Percentiles rank a stretch among this genome's conserved stretches.
Evolutionary conservation across 805 yeast genomes (phyloP).

Genomic region (Saccharomyces eubayanus): DNA sequence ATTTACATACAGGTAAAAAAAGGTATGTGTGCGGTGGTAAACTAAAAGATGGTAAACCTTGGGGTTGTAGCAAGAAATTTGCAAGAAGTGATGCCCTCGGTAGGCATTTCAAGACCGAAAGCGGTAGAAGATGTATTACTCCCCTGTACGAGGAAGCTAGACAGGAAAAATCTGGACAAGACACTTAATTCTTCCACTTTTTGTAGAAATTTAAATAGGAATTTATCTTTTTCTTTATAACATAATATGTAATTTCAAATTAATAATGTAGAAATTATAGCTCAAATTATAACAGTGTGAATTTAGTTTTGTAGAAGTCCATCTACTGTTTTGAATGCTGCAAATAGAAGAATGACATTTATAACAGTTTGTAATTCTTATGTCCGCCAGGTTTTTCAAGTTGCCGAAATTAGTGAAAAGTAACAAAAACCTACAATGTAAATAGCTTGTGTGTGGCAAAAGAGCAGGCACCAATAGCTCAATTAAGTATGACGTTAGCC

Average conservation of each 20-base stretch:
- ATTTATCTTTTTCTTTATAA: not conserved
- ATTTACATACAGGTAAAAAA: conserved; percentile 68
- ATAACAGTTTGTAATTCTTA: not conserved
- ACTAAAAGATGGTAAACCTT: conserved; percentile 46
- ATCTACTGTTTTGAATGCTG: not conserved
- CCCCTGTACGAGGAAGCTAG: conserved; percentile 57
- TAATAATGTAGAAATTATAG: not conserved
- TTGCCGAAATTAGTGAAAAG: not conserved
- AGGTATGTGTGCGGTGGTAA: conserved; percentile 63
- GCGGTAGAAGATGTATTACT: conserved; percentile 63
- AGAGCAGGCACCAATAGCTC: not conserved
- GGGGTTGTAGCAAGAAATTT: conserved; percentile 80
- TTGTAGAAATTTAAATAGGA: not conserved
- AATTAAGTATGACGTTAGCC: not conserved
- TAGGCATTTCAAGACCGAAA: conserved; percentile 71
- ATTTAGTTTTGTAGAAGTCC: not conserved
- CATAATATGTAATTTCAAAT: not conserved
- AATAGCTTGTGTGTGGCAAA: not conserved
- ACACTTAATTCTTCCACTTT: not conserved
- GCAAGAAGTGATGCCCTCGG: conserved; percentile 75
- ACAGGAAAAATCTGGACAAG: conserved; percentile 14
- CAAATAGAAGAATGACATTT: not conserved
- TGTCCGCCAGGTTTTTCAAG: not conserved
- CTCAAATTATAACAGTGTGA: not conserved
- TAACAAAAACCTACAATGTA: not conserved